Base-by-base conservation (phyloP, 306 rosid genomes). In the Quercus suber region DNA sequence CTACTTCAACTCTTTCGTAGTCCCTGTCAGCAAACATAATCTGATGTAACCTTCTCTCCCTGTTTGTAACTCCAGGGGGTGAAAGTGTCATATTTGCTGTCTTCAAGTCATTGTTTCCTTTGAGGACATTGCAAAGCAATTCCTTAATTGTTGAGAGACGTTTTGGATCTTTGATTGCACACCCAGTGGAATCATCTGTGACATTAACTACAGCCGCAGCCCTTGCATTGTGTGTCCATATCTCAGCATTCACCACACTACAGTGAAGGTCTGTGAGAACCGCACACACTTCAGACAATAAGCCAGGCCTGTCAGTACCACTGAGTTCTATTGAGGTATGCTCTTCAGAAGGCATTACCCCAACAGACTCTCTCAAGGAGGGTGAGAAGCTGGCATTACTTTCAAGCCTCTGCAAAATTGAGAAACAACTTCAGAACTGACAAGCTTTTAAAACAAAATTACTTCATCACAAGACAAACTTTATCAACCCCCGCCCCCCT, bases 21-120 rank as follows among this genome's bases (percentile, higher is more conserved):
- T 95, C 99, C 82, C 99, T 85, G 72, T 93, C 94, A 20, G 99
- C 97, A 76, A 90, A 90, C 99, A 95, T 95, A 69, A 95, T 89
- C 90, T 95, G 99, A 86, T 93, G 99, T 70, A 95, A 77, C 77
- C 99, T 89, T 82, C 99, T 80, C 55, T 89, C 97, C 87, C 94
- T 89, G 58, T 89, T 88, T 35, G 94, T 90, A 75, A 88, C 87
- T 71, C 96, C 96, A 74, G 93, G 91, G 2, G 90, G 88, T 75
- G 97, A 92, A 63, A 95, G 89, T 12, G 90, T 82, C 31, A 85
- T 91, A 82, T 77, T 93, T 57, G 98, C 97, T 5, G 87, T 88
- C 85, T 91, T 90, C 49, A 83, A 86, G 76, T 92, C 97, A 43
- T 77, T 77, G 76, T 88, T 87, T 30, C 96, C 99, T 85, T 78